Evolutionary conservation across 2,329 filamentous ascomycete genomes (phyloP), one percentile per base, ranked within the genome.

Genomic region (Talaromyces rugulosus): DNA sequence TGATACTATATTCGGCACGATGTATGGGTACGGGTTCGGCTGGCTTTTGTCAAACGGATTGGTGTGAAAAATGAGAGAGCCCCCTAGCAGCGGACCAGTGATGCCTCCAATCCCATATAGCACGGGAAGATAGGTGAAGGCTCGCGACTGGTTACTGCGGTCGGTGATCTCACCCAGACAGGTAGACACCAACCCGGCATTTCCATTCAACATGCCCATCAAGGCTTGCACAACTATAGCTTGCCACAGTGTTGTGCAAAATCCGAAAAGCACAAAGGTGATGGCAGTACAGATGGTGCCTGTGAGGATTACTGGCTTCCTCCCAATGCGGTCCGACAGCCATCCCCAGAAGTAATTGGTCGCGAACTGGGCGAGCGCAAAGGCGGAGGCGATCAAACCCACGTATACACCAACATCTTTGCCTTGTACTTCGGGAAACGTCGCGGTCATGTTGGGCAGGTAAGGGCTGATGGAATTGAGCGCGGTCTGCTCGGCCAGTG

Each of bases 391-490:
- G 55, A 98, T 88, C 54, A 92, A 82, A 14, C 95, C 95, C 0
- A 98, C 92, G 72, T 96, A 98, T 50, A 98, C 73, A 0, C 94
- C 95, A 34, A 89, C 89, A 68, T 92, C 81, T 5, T 81, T 82
- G 1, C 83, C 77, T 23, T 89, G 84, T 23, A 97, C 88, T 64
- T 91, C 91, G 1, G 91, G 90, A 73, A 98, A 98, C 0, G 87
- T 87, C 27, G 87, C 85, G 1, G 93, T 88, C 94, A 99, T 98
- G 68, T 92, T 86, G 0, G 95, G 95, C 1, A 99, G 85, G 75
- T 99, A 99, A 0, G 95, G 95, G 11, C 89, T 90, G 70, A 99
- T 97, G 27, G 92, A 96, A 76, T 99, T 99, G 72, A 99, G 84
- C 0, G 95, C 95, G 0, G 94, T 98, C 81, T 99, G 95, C 74